A percentile compares a stretch with the other conserved stretches of the same genome.
phyloP scores from a whole-genome alignment of 2,329 filamentous ascomycete species.

The Trichothecium sympodiale region DNA sequence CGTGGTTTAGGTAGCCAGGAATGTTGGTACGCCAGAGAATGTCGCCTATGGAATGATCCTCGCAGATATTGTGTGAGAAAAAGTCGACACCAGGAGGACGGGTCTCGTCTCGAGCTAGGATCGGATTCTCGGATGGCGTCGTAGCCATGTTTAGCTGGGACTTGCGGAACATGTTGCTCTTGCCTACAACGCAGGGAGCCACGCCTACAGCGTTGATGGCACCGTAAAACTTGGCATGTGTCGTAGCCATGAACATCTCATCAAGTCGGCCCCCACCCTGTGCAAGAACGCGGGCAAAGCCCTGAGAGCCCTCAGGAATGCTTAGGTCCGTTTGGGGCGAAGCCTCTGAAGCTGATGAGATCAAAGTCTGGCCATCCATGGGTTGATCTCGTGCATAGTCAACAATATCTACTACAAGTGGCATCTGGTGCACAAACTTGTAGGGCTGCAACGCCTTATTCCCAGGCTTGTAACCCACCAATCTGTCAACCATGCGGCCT shows the following conservation, averaged over 20 bases:
- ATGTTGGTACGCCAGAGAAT: conserved; percentile 67
- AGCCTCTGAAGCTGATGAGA: conserved; percentile 22
- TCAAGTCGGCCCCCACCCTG: conserved; percentile 73
- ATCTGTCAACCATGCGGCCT: conserved; percentile 78
- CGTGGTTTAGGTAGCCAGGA: conserved; percentile 64
- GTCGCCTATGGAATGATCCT: conserved; percentile 93
- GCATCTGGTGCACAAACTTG: conserved; percentile 93
- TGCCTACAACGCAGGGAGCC: conserved; percentile 89
- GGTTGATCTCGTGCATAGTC: conserved; percentile 13
- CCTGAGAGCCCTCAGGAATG: conserved; percentile 7
- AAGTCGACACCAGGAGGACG: conserved; percentile 67
- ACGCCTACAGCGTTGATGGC: conserved; percentile 90
- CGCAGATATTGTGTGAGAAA: conserved; percentile 94
- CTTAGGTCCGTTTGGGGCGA: conserved; percentile 18
- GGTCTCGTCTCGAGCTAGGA: conserved; percentile 26
- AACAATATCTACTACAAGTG: conserved; percentile 69
- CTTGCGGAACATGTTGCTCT: conserved; percentile 96
- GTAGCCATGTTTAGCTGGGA: conserved; percentile 75
- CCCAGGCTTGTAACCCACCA: conserved; percentile 55
- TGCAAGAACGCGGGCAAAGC: conserved; percentile 17
- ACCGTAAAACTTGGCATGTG: conserved; percentile 94
- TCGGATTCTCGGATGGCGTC: conserved; percentile 32
- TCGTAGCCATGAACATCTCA: conserved; percentile 87
- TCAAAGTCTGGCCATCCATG: conserved; percentile 15
- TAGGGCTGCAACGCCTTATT: conserved; percentile 42